These are phyloP conservation scores for Colletotrichum sp. DNA, from an alignment of 2,329 filamentous ascomycete species.

Conservation along the genomic window DNA sequence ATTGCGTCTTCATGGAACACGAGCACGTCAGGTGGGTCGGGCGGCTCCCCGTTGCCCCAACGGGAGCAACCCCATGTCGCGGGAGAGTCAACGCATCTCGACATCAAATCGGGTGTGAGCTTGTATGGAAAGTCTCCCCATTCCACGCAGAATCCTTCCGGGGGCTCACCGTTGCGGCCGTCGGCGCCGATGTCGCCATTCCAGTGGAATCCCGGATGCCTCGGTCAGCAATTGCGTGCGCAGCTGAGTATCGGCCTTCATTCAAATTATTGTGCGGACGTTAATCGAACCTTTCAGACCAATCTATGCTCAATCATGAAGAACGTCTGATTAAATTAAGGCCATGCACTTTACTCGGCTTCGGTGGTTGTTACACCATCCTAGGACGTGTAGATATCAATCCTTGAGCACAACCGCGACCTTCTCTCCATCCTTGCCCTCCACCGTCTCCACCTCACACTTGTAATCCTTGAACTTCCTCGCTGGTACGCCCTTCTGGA, in stretches of 20 bases:
- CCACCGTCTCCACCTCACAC: neutral
- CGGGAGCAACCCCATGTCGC: neutral
- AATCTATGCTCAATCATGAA: too few relatives aligned
- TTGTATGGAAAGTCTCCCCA: neutral
- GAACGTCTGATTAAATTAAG: too few relatives aligned
- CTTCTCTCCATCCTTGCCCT: neutral
- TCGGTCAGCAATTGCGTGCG: neutral
- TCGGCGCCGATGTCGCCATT: neutral
- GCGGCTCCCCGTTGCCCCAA: neutral
- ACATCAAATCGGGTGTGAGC: neutral
- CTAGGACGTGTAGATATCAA: neutral
- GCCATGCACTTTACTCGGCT: neutral
- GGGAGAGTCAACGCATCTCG: neutral
- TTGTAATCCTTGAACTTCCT: neutral
- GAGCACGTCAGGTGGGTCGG: conserved; percentile 19
- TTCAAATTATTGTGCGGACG: neutral
- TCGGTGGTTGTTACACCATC: neutral
- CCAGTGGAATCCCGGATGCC: neutral
- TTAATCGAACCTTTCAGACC: too few relatives aligned
- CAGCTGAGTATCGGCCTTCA: neutral
- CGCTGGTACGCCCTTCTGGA: neutral
- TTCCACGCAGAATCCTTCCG: neutral
- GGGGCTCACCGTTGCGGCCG: neutral
- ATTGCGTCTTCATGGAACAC: conserved; percentile 12
- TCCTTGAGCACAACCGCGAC: neutral